phyloP scores from a whole-genome alignment of 2,329 filamentous ascomycete genomes.

The Colletotrichum sp. region DNA sequence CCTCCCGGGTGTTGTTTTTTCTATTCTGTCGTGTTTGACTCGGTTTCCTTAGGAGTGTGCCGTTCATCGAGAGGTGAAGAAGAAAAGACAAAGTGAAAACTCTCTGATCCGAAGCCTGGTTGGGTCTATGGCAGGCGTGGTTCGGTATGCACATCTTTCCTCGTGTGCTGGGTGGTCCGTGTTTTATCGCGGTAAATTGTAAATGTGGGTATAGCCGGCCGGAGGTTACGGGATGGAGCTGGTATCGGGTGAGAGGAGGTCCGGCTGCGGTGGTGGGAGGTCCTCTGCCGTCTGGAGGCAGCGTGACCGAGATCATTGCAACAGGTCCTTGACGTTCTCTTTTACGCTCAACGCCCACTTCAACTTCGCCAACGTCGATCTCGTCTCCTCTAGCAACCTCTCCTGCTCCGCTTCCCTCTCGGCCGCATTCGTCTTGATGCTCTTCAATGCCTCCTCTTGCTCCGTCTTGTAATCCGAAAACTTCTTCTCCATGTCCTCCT shows the following conservation, averaged over 20 bases:
- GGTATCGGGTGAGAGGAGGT: neutral
- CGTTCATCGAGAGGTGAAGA: neutral
- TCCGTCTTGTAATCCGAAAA: constrained; percentile 70
- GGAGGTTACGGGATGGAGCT: neutral
- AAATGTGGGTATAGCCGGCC: neutral
- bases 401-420: constrained; percentile 67
- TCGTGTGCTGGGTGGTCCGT: neutral
- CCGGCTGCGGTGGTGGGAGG: neutral
- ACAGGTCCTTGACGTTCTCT: constrained; percentile 60
- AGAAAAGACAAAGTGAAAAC: neutral
- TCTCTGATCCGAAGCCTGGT: neutral
- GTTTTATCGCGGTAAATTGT: neutral
- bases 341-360: constrained; percentile 76
- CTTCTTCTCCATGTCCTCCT: constrained; percentile 62
- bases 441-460: constrained; percentile 64
- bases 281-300: neutral
- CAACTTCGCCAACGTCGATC: constrained; percentile 69
- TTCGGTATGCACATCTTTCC: neutral
- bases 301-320: constrained; percentile 38
- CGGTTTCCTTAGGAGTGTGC: neutral
- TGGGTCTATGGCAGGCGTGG: neutral
- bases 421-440: constrained; percentile 63
- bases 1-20: neutral
- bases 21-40: neutral
- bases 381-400: constrained; percentile 60